Conservation (phyloP, 352 stramenopile species). For the Plasmopara muralis region DNA sequence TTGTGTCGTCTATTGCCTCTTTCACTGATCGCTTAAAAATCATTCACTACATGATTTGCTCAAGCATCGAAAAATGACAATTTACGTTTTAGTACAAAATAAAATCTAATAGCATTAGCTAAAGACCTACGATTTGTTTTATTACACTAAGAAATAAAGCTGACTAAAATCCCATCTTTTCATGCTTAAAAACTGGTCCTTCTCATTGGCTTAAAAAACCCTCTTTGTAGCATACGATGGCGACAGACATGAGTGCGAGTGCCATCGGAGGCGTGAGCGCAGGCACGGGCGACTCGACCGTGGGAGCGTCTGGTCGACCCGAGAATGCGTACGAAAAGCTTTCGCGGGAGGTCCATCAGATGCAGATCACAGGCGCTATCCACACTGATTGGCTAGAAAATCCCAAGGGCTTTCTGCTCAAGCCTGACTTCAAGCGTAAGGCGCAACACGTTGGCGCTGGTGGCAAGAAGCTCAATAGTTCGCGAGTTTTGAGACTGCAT, state of each 20-base stretch:
- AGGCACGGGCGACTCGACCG: constrained; percentile 11
- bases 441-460: constrained; percentile 78
- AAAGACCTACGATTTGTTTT: too few relatives aligned
- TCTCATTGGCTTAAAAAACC: too few relatives aligned
- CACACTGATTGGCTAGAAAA: constrained; percentile 88
- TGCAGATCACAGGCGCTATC: constrained; percentile 85
- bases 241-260: constrained; percentile 46
- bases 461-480: constrained; percentile 82
- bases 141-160: too few relatives aligned
- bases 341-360: constrained; percentile 84
- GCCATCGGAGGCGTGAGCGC: constrained; percentile 32
- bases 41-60: too few relatives aligned
- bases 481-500: constrained; percentile 67
- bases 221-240: constrained; percentile 13
- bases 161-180: too few relatives aligned
- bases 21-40: too few relatives aligned
- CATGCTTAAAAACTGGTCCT: too few relatives aligned
- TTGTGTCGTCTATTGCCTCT: too few relatives aligned
- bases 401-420: constrained; percentile 82
- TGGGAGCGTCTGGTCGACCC: constrained; percentile 21
- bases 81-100: too few relatives aligned
- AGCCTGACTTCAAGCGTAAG: constrained; percentile 86
- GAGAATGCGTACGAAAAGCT: constrained; percentile 89
- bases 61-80: too few relatives aligned
- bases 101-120: too few relatives aligned